Base-by-base conservation (phyloP, 2,329 filamentous ascomycete species). In the Parafenestella ontariensis region DNA sequence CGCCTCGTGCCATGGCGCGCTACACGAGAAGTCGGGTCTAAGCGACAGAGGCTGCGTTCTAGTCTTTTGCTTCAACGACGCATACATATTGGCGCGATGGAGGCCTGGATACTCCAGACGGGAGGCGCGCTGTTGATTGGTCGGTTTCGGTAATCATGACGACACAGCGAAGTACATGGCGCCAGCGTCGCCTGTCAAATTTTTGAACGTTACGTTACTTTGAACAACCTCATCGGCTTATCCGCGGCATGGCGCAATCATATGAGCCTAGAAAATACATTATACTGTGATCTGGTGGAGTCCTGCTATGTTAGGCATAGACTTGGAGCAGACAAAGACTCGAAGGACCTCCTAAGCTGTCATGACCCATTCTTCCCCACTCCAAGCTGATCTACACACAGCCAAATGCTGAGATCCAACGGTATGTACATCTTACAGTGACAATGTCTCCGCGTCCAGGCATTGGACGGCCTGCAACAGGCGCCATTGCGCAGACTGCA, bases 1-100 rank as follows among this genome's bases (percentile, higher is more conserved):
- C 33, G n/a, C 21, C 37, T n/a, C 34, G 26, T 17, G 39, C 40
- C 40, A 41, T 49, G 21, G 42, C 49, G 40, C 37, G 43, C 50
- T 59, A 59, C 49, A 52, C 40, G 41, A 28, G 18, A 49, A 59
- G 48, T 54, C 51, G 56, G 60, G 61, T 65, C 59, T 65, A 63
- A 54, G 58, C 54, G 49, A 59, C 37, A 31, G 39, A 52, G 45
- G 26, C 45, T 56, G 49, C 43, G 45, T 59, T 65, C 56, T 55
- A 48, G 37, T 40, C 37, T 31, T 15, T 33, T 40, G 24, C 46
- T 39, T 47, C 42, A 18, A 41, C 47, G 49, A 54, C 42, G 20
- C 20, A 40, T 40, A 21, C 37, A 23, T 40, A 11, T 34, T 34
- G 20, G 37, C 20, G 20, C 5, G 3, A 23, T 21, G 20, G 18